Base-by-base conservation (phyloP, 1,139 yeast genomes). In the Taphrina betulina region DNA sequence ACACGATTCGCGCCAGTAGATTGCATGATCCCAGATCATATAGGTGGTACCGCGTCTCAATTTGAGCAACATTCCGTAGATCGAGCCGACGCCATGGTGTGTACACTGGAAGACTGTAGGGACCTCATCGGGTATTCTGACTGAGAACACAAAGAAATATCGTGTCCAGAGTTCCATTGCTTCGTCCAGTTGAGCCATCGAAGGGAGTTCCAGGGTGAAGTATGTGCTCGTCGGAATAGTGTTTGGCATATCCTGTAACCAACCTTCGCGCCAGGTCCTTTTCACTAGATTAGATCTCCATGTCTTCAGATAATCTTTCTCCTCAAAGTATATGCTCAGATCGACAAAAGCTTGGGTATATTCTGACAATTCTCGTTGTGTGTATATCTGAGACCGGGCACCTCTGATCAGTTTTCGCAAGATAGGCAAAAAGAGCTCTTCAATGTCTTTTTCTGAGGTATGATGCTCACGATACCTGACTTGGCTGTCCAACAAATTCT, bases 1-100 rank as follows among this genome's bases (percentile, higher is more conserved):
- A 14, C 48, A 43, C 5, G 48, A 43, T 31, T 43, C 48, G 3
- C 48, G 48, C 48, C 48, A 43, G 38, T 43, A 43, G 17, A 43
- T 43, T 19, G 48, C 48, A 17, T 43, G 48, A 14, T 43, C 48
- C 48, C 48, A 43, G 17, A 43, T 43, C 48, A 43, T 43, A 29
- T 43, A 43, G 38, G 48, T 43, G 5, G 48, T 43, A 10, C 48
- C 48, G 5, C 48, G 36, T n/a, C 38, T 29, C 26, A 43, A 12
- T 28, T 43, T 43, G 29, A 43, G 48, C n/a, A 43, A 28, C 38
- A 43, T 31, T 12, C 48, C 48, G 38, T 31, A 43, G 10, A 43
- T 31, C 5, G 48, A 43, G 26, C 48, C 48, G 29, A 43, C 48
- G 3, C 48, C 48, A 19, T 43, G 48, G 17, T 43, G 48, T 4